phyloP scores from a whole-genome alignment of 805 yeast species.

The Candida tallmaniae region DNA sequence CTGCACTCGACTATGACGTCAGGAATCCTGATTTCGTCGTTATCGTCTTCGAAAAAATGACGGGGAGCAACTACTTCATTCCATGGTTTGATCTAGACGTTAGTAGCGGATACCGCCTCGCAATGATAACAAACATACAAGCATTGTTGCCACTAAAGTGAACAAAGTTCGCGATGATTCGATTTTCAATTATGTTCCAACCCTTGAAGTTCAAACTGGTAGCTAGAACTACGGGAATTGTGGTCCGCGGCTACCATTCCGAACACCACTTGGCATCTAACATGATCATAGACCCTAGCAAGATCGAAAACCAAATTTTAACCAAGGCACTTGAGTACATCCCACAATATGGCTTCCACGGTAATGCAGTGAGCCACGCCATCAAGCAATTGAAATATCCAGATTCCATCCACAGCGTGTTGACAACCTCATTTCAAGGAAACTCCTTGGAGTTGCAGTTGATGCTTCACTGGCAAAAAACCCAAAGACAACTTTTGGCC shows the following conservation, averaged over 20 bases:
- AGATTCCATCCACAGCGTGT: constrained; percentile 45
- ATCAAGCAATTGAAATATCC: constrained; percentile 45
- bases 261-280: constrained; percentile 33
- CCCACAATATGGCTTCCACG: constrained; percentile 50
- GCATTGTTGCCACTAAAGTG: too few species aligned
- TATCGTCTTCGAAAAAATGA: constrained; percentile 45
- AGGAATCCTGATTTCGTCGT: constrained; percentile 24
- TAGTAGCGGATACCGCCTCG: constrained; percentile 5
- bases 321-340: constrained; percentile 36
- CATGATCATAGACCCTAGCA: constrained; percentile 22
- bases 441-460: constrained; percentile 51
- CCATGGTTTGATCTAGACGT: constrained; percentile 41
- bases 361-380: constrained; percentile 45
- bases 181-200: too few species aligned
- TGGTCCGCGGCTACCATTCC: too few species aligned
- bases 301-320: constrained; percentile 40
- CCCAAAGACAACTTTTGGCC: constrained; percentile 35
- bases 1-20: constrained; percentile 15
- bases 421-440: constrained; percentile 35
- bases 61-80: constrained; percentile 45
- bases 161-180: too few species aligned
- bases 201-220: too few species aligned
- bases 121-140: too few species aligned
- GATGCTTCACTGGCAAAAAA: constrained; percentile 48
- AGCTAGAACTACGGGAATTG: too few species aligned